These are phyloP conservation scores for Gleditsia sinensis DNA, from an alignment of 306 rosid genomes.

Conservation along the genomic window DNA sequence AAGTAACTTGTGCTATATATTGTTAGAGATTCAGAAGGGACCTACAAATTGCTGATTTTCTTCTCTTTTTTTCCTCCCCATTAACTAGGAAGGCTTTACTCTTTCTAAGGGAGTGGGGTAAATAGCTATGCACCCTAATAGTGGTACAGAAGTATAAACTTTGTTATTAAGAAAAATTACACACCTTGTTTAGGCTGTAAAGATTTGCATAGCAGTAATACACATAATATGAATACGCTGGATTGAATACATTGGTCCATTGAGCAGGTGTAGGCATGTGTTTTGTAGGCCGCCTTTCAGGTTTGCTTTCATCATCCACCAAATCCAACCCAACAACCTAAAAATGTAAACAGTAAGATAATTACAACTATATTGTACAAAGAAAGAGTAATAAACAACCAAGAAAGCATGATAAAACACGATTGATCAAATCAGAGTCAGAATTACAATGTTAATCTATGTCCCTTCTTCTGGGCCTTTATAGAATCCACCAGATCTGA, in stretches of 20 bases:
- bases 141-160: background rate
- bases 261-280: slow-evolving; percentile 99
- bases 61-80: background rate
- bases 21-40: background rate
- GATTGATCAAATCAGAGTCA: background rate
- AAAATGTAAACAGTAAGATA: slow-evolving; percentile 28
- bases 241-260: slow-evolving; percentile 96
- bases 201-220: slow-evolving; percentile 98
- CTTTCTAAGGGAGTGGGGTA: background rate
- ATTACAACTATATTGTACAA: background rate
- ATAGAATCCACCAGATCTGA: background rate
- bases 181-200: slow-evolving; percentile 87
- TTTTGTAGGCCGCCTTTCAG: slow-evolving; percentile 97
- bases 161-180: slow-evolving; percentile 19
- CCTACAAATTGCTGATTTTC: background rate
- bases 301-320: slow-evolving; percentile 97
- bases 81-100: background rate
- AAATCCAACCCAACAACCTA: slow-evolving; percentile 96
- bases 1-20: background rate
- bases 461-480: background rate
- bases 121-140: slow-evolving; percentile 16
- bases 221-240: slow-evolving; percentile 91
- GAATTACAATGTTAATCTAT: background rate
- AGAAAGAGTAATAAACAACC: background rate
- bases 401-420: background rate